Evolutionary conservation across 2,329 filamentous ascomycete genomes (phyloP), one percentile per base, ranked within the genome.

Genomic region (Aspergillus tubingensis): DNA sequence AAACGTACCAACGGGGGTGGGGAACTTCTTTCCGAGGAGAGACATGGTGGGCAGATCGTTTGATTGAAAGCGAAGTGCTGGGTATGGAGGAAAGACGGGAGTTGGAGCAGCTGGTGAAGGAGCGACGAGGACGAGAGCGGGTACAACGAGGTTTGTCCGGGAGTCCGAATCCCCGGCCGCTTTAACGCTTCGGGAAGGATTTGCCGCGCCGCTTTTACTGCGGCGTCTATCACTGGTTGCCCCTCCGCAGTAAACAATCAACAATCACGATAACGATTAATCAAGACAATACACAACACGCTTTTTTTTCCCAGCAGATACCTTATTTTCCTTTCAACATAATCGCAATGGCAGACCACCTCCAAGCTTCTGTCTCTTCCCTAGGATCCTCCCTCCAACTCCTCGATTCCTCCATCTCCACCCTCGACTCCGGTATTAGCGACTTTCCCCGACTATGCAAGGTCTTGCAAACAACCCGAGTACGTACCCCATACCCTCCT

Each of bases 1-100:
- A 19, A 43, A 88, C 90, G 74, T 86, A 94, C 91, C 82, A 79
- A 93, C 81, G 71, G 89, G 89, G 76, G 86, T 84, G 73, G 88
- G 87, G 83, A 91, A 94, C 85, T 92, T 93, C 86, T 92, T 93
- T 78, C 88, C 88, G 80, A 93, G 84, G 82, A 89, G 86, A 82
- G 86, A 86, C 90, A 92, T 91, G 73, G 82, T 89, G 84, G 32
- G 77, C 74, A 76, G 72, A 71, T 75, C 69, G 58, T 69, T 67
- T 61, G 70, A 67, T 67, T 66, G 60, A 67, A 65, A 67, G 63
- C 59, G 59, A 65, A 66, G 67, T 70, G 65, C 66, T 66, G 62
- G 66, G 65, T 64, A 64, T 62, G 66, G 65, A 64, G 65, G 54
- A 44, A 44, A 54, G 57, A 32, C 47, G 55, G 32, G 48, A 64